Conservation (phyloP, 192 early-diverging fungal species). For the Lunasporangiospora selenospora region DNA sequence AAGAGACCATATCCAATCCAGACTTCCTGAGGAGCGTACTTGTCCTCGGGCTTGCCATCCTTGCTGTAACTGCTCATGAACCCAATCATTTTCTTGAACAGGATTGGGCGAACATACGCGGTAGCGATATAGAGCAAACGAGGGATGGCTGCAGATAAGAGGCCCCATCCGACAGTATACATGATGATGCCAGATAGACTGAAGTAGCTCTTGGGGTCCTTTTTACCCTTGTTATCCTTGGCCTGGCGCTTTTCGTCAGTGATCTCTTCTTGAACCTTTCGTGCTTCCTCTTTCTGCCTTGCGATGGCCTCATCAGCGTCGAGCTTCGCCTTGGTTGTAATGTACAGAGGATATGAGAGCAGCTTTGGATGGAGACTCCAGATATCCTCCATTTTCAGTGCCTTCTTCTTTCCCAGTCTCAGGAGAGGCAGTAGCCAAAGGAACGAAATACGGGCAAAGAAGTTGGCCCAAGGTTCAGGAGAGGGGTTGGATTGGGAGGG, state of each 20-base stretch:
- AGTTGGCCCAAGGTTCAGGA: slow-evolving; percentile 36
- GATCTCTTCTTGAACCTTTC: not conserved
- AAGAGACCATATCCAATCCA: slow-evolving; percentile 30
- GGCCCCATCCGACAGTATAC: slow-evolving; percentile 27
- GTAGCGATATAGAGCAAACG: slow-evolving; percentile 14
- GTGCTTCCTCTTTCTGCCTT: slow-evolving; percentile 2
- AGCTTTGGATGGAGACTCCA: slow-evolving; percentile 36
- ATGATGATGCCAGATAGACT: slow-evolving; percentile 10
- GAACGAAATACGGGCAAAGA: slow-evolving; percentile 41
- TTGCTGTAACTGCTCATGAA: slow-evolving; percentile 22
- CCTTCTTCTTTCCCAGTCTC: slow-evolving; percentile 23
- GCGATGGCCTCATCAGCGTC: slow-evolving; percentile 37
- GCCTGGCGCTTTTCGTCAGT: too few species aligned
- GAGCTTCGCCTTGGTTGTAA: slow-evolving; percentile 36
- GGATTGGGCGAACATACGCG: slow-evolving; percentile 16
- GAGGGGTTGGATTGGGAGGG: slow-evolving; percentile 23
- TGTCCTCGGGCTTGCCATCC: not conserved
- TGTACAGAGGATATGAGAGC: slow-evolving; percentile 36
- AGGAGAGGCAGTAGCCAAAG: slow-evolving; percentile 50
- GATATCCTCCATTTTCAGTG: slow-evolving; percentile 44
- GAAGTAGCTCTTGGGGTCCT: not conserved
- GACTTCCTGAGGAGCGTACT: not conserved
- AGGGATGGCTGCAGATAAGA: slow-evolving; percentile 21
- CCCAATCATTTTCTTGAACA: slow-evolving; percentile 20
- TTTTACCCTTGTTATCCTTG: not conserved